phyloP scores from a whole-genome alignment of 768 basidiomycete genomes.

The Leccinellum rugosiceps region DNA sequence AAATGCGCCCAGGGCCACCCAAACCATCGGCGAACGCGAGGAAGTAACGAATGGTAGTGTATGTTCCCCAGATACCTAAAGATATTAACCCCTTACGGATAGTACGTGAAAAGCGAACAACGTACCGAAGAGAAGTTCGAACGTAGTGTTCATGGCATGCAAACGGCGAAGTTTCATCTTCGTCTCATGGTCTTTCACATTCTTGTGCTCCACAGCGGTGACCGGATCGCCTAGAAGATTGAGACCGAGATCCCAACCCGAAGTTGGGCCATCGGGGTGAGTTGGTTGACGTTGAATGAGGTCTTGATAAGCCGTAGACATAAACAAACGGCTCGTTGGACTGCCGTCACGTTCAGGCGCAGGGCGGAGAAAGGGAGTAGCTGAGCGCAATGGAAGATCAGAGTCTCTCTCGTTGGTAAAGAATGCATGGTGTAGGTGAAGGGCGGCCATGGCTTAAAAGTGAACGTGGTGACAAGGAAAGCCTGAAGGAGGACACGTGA shows the following conservation, averaged over 20 bases:
- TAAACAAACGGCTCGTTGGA: constrained; percentile 13
- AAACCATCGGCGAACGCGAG: constrained; percentile 51
- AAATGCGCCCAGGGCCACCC: constrained; percentile 39
- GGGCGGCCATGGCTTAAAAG: constrained; percentile 48
- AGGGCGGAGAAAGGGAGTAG: constrained; percentile 19
- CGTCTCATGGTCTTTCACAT: constrained; percentile 23
- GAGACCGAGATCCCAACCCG: constrained; percentile 30
- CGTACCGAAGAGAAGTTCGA: constrained; percentile 39
- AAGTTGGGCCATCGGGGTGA: constrained; percentile 39
- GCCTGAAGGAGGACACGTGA: constrained; percentile 8
- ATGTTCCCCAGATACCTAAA: constrained; percentile 57
- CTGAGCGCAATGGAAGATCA: constrained; percentile 17
- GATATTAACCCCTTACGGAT: background rate
- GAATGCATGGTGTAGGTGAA: constrained; percentile 55
- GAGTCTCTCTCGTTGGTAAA: constrained; percentile 36
- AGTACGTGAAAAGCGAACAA: constrained; percentile 2
- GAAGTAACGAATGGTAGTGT: constrained; percentile 64
- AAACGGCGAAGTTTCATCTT: constrained; percentile 36
- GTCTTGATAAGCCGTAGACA: constrained; percentile 35
- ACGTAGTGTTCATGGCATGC: constrained; percentile 22
- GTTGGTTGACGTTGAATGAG: constrained; percentile 37
- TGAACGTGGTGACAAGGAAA: constrained; percentile 14
- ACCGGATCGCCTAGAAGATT: constrained; percentile 32
- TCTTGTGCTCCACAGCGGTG: constrained; percentile 31
- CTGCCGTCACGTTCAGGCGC: constrained; percentile 12